Evolutionary conservation across 2,329 filamentous ascomycete genomes (phyloP).

Genomic region (Zasmidium angulare): DNA sequence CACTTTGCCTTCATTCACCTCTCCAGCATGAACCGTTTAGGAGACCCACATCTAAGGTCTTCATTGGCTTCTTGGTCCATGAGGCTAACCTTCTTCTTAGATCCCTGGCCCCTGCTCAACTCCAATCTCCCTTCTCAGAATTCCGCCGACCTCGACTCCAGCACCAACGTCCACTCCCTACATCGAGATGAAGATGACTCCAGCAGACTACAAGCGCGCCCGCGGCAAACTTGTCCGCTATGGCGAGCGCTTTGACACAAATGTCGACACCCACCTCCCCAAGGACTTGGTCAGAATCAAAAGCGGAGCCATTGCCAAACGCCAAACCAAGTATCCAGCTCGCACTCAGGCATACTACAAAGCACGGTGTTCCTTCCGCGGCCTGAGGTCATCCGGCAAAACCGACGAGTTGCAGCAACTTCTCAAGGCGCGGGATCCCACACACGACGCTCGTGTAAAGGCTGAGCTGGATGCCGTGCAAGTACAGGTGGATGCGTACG

Average conservation of each 20-base stretch:
- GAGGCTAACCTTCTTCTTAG: background rate
- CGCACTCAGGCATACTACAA: constrained; percentile 7
- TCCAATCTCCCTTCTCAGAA: background rate
- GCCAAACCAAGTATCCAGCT: constrained; percentile 6
- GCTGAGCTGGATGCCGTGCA: background rate
- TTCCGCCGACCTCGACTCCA: no score
- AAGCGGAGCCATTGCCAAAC: constrained; percentile 4
- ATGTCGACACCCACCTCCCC: constrained; percentile 6
- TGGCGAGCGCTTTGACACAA: background rate
- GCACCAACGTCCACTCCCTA: no score
- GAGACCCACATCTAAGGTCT: no score
- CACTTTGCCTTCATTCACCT: no score
- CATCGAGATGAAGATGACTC: background rate
- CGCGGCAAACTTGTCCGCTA: background rate
- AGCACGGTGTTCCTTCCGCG: constrained; percentile 16
- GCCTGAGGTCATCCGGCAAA: constrained; percentile 1
- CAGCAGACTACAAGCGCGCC: background rate
- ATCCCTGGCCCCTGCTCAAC: background rate
- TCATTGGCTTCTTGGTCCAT: background rate
- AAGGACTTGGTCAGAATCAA: background rate
- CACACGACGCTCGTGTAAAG: background rate
- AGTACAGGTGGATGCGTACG: background rate
- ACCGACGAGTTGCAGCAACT: constrained; percentile 8
- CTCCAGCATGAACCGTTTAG: no score
- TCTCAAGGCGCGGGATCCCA: background rate